Base-by-base conservation (phyloP, 148 eudicot species). In the Cornus suecica region DNA sequence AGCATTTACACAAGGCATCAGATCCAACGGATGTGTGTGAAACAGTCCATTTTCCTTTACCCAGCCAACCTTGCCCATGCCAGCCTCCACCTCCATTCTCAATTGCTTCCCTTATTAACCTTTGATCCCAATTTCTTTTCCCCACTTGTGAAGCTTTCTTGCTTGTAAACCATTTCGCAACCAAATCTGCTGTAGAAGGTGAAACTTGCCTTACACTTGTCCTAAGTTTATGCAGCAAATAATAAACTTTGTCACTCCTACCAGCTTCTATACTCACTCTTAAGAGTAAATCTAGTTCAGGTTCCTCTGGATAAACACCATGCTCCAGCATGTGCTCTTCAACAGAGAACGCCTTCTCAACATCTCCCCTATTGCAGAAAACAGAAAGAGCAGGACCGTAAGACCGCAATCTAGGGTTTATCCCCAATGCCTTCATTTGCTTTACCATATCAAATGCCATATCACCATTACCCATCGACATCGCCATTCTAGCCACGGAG, bases 21-120 rank as follows among this genome's bases (percentile, higher is more conserved):
- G 66, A 66, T 68, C 83, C 90, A 66, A 94, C 74, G 71, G 64
- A 71, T 4, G 98, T 82, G 28, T 73, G 86, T 60, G 88, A 66
- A 30, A 88, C 83, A 0, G 37, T 78, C 98, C 98, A 94, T 77
- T 88, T 91, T 74, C 97, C 98, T 37, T 81, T 80, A 74, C 97
- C 94, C 74, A 94, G 81, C 97, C 97, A 94, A 8, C 98, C 98
- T 45, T 87, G 80, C 14, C 98, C 98, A 81, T 94, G 97, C 98
- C 98, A 94, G 42, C 98, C 98, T 70, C 98, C 98, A 74, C 97
- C 98, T 30, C 87, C 89, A 80, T 85, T 88, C 79, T 81, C 86
- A 75, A 82, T 81, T 60, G 82, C 87, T 79, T 80, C 78, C 30
- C 72, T 68, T 22, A 91, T 82, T 62, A 73, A 24, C 48, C 69